phyloP scores from a whole-genome alignment of 2,329 filamentous ascomycete genomes.

The Nakataea oryzae region DNA sequence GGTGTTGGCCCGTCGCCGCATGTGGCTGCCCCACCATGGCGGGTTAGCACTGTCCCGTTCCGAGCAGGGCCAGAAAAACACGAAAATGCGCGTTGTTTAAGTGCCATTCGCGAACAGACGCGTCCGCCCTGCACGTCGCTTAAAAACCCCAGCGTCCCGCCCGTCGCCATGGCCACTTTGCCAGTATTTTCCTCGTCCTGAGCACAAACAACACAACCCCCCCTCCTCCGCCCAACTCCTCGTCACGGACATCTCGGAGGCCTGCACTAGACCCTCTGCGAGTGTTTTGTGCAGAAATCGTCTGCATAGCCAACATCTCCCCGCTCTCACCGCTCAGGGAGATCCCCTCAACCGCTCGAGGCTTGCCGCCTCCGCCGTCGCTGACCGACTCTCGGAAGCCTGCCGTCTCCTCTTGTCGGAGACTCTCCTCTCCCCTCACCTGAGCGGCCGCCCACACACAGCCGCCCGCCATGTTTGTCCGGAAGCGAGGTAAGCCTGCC shows the following conservation, averaged over 20 bases:
- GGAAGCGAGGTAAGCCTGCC: conserved; percentile 46
- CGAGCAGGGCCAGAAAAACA: not conserved
- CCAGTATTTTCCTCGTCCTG: not conserved
- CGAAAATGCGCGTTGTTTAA: not conserved
- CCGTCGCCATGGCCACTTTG: not conserved
- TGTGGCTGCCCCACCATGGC: not conserved
- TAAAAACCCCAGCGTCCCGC: not conserved
- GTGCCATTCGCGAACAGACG: not conserved
- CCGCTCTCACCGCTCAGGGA: not conserved
- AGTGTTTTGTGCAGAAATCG: not conserved
- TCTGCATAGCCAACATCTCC: not conserved
- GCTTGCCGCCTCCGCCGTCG: not conserved
- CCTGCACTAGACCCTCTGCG: not conserved
- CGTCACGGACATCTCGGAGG: not conserved
- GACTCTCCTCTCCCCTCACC: not conserved
- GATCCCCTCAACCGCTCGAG: not conserved
- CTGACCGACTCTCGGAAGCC: not conserved
- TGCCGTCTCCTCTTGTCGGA: not conserved
- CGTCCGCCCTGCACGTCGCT: not conserved
- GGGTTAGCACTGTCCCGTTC: not conserved
- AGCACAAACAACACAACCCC: not conserved
- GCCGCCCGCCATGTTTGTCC: conserved; percentile 42
- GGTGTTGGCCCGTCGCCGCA: not conserved
- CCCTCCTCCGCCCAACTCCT: not conserved
- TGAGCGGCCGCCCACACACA: not conserved